These are phyloP conservation scores for Yamagishiella unicocca DNA, from an alignment of 139 green algal species.

Conservation along the genomic window DNA sequence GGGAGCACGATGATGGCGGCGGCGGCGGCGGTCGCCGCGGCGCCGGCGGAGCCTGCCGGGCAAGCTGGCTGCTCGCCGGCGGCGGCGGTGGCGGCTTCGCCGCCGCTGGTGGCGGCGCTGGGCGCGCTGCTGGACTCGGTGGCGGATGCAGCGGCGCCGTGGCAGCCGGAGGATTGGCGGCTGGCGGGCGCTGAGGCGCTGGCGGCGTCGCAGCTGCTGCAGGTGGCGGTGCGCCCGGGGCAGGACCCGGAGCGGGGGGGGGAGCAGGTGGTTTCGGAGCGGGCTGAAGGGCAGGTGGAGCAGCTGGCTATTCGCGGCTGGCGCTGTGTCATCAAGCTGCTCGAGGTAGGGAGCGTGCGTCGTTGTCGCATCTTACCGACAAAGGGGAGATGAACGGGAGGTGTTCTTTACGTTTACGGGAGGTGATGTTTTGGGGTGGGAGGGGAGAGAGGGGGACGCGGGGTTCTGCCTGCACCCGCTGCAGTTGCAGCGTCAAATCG, in stretches of 20 bases:
- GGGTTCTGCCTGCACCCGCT: too few species aligned
- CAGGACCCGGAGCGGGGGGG: neutral
- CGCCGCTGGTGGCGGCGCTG: conserved; percentile 41
- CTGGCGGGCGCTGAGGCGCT: conserved; percentile 69
- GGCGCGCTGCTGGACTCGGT: conserved; percentile 37
- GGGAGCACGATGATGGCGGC: conserved; percentile 5
- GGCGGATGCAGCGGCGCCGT: conserved; percentile 4
- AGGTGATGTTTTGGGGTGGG: too few species aligned
- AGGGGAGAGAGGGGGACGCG: too few species aligned
- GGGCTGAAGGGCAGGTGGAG: neutral
- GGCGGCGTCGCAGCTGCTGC: conserved; percentile 58
- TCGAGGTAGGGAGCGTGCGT: conserved; percentile 39
- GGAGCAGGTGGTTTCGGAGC: neutral
- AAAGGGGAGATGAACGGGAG: too few species aligned
- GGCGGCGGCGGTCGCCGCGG: neutral
- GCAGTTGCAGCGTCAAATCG: too few species aligned
- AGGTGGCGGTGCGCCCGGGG: conserved; percentile 8
- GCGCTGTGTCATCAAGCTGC: conserved; percentile 43
- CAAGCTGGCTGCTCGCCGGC: too few species aligned
- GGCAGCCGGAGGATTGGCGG: conserved; percentile 70
- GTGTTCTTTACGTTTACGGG: too few species aligned
- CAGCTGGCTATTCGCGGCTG: conserved; percentile 63
- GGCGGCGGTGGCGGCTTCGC: neutral
- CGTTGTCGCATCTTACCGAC: too few species aligned
- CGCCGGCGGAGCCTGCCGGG: neutral